These are phyloP conservation scores for Yamadazyma takamatsuzukensis DNA, from an alignment of 805 yeast species.

Conservation along the genomic window DNA sequence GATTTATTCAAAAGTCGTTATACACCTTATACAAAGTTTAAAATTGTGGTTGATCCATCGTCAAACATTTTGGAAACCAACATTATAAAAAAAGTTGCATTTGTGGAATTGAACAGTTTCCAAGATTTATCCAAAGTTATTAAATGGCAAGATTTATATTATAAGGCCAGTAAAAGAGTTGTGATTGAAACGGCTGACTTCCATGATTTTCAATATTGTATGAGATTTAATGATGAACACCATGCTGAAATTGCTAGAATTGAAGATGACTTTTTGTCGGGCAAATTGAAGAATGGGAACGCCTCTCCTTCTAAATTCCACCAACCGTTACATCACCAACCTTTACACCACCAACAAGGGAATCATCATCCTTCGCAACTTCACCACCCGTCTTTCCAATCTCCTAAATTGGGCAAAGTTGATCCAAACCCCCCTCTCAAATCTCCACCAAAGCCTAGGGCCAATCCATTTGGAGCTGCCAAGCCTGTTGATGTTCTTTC, in stretches of 20 bases:
- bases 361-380: slow-evolving; percentile 1
- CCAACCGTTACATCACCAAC: slow-evolving; percentile 1
- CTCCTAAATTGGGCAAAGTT: too few species aligned
- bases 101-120: slow-evolving; percentile 53
- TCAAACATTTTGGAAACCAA: slow-evolving; percentile 33
- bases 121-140: slow-evolving; percentile 54
- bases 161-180: slow-evolving; percentile 40
- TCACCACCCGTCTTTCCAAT: slow-evolving; percentile 2
- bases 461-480: slow-evolving; percentile 80
- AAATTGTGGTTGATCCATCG: slow-evolving; percentile 54
- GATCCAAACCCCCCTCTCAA: slow-evolving; percentile 3
- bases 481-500: slow-evolving; percentile 78
- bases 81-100: slow-evolving; percentile 53
- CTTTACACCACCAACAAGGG: slow-evolving; percentile 1
- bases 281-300: slow-evolving; percentile 16
- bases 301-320: slow-evolving; percentile 1
- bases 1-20: slow-evolving; percentile 64
- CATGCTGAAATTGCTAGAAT: slow-evolving; percentile 26
- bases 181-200: slow-evolving; percentile 38
- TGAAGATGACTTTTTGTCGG: slow-evolving; percentile 25
- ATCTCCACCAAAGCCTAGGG: slow-evolving; percentile 33
- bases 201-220: slow-evolving; percentile 37
- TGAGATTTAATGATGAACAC: slow-evolving; percentile 35
- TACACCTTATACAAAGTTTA: slow-evolving; percentile 54
- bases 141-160: slow-evolving; percentile 59